These are phyloP conservation scores for Brachypodium distachyon DNA, from an alignment of 202 grass and related monocot species.

Conservation along the genomic window DNA sequence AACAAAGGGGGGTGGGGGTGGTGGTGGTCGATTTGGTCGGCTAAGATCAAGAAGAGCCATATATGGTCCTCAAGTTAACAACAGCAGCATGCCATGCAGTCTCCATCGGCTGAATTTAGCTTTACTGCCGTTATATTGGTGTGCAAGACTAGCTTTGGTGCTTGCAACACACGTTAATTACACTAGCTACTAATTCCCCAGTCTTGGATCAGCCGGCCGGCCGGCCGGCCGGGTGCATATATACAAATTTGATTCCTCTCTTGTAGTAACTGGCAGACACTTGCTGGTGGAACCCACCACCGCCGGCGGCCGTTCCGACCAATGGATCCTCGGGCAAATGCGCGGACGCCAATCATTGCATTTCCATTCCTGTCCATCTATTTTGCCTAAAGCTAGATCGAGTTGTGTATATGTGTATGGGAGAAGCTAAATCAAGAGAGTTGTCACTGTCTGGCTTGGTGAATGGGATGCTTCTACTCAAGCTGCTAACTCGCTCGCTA, in stretches of 20 bases:
- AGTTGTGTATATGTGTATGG: no score
- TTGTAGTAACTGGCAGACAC: neutral
- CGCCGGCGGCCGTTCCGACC: neutral
- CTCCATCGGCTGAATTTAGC: no score
- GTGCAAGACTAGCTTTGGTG: slow-evolving; percentile 29
- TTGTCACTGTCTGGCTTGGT: neutral
- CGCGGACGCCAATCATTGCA: neutral
- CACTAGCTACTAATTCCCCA: no score
- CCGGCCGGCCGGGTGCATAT: no score
- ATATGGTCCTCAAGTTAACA: slow-evolving; percentile 17
- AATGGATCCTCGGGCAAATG: neutral
- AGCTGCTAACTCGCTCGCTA: no score
- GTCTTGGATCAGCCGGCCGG: no score
- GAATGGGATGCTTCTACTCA: neutral
- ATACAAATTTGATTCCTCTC: no score
- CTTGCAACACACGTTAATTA: neutral
- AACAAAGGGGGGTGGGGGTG: no score
- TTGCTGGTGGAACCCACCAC: neutral
- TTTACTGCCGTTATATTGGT: slow-evolving; percentile 42
- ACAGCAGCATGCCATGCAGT: no score
- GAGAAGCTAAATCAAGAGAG: no score
- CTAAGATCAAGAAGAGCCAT: neutral
- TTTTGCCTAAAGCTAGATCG: no score
- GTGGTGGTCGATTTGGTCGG: slow-evolving; percentile 24
- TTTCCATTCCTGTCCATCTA: neutral